Base-by-base conservation (phyloP, 129 eudicot genomes). In the Smallanthus sonchifolius region DNA sequence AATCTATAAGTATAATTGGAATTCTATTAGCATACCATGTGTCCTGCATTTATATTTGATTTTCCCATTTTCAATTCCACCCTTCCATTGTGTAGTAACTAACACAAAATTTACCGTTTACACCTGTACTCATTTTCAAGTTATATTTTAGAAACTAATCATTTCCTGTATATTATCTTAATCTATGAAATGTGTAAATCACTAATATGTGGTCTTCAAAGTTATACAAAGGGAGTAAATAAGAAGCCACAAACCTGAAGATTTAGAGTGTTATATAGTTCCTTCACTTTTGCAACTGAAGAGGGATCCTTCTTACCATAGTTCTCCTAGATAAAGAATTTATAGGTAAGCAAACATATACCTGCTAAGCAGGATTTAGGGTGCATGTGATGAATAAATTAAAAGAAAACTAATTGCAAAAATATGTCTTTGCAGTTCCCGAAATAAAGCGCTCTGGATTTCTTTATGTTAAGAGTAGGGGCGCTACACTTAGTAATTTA, bases 271-370 rank as follows among this genome's bases (percentile, higher is more conserved):
- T 88, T 73, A 43, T 86, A 91, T 56, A 91, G 81, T 62, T 84
- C 88, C 79, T 91, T 91, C 69, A 91, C 88, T 88, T 84, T 86
- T 57, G 97, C 92, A 34, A 91, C 97, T 9, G 87, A 86, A 36
- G 87, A 79, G 0, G 85, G 90, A 47, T 91, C 97, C n/a, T 83
- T 82, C 64, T 86, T 88, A 64, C 97, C 97, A 10, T 91, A 91
- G 81, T 88, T 88, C 67, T 91, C 97, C 96, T 91, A 83, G 8
- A 55, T 40, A 78, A 14, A 56, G 3, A 66, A 60, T 30, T 36
- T 28, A 36, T 59, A 39, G 14, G 32, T 72, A 34, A 85, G 79
- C 74, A 69, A 65, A 66, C 8, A 16, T n/a, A 40, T 47, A 19
- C 11, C 4, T 56, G 37, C 39, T 56, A 39, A 52, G 44, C 51